Evolutionary conservation across 805 yeast genomes (phyloP), one percentile per base, ranked within the genome.

Genomic region (Osmozyma mogii): DNA sequence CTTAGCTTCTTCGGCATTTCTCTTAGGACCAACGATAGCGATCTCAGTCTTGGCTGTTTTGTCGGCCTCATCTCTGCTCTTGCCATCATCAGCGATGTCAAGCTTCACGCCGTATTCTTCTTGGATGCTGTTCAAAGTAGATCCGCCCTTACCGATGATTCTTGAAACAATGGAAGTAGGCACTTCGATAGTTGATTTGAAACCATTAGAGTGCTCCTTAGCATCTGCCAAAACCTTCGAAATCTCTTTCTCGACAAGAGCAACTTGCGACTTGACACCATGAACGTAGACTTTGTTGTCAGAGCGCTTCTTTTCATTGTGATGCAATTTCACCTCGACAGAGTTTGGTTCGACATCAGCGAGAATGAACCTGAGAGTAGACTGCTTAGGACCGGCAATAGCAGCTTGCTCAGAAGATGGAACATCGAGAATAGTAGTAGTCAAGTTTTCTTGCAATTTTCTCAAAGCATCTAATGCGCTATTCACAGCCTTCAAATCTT

Each of bases 71-170:
- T 47, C 50, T 20, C 54, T 56, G 16, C 54, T 47, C 20, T 72
- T 70, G 24, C 61, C 68, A 15, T 36, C 38, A 28, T 72, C 78
- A 29, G 72, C 74, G 31, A 85, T 77, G 47, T 88, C 95, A 38
- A 92, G 68, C 43, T 70, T 71, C 41, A 83, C 84, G 27, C 78
- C 84, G 45, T 66, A 84, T 47, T 82, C 80, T 7, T 81, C 84
- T 39, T 81, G 70, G 36, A 85, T 54, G 28, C 72, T 62, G 43
- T 73, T 72, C 49, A 92, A 59, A 49, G 76, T 75, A 24, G 84
- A 61, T 32, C 99, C 98, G 37, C 75, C 82, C 51, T 80, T 82
- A 43, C 99, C 99, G 54, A 92, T 85, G 31, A 94, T 66, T 57
- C 92, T 77, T 17, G 92, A 70, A 36, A 89, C 61, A 27, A 75